phyloP scores from a whole-genome alignment of 352 stramenopile species.

The Pythium sp. region DNA sequence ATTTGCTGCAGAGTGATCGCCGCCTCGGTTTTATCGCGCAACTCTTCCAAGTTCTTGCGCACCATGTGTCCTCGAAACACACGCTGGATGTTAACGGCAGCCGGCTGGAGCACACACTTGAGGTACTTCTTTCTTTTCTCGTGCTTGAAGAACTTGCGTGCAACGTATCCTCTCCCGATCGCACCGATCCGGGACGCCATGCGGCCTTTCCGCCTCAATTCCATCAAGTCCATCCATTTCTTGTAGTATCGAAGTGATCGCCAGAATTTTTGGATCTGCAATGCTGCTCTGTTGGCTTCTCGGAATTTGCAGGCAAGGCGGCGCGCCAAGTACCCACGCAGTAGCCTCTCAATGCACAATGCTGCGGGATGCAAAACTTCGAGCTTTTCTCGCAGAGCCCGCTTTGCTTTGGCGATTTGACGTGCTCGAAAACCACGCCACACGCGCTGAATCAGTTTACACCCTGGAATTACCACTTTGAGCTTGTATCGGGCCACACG shows the following conservation, averaged over 20 bases:
- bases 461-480: slow-evolving; percentile 43
- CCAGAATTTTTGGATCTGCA: slow-evolving; percentile 54
- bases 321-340: slow-evolving; percentile 59
- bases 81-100: slow-evolving; percentile 52
- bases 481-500: slow-evolving; percentile 40
- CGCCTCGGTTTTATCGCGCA: slow-evolving; percentile 57
- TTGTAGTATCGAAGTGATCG: slow-evolving; percentile 36
- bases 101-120: slow-evolving; percentile 43
- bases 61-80: slow-evolving; percentile 68
- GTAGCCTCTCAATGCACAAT: slow-evolving; percentile 41
- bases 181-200: slow-evolving; percentile 67
- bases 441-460: slow-evolving; percentile 43
- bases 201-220: slow-evolving; percentile 35
- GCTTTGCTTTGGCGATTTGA: slow-evolving; percentile 27
- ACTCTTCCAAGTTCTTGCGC: slow-evolving; percentile 47
- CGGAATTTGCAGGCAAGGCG: slow-evolving; percentile 30
- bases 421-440: slow-evolving; percentile 51
- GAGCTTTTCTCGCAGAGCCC: slow-evolving; percentile 24
- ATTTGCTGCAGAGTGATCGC: slow-evolving; percentile 77
- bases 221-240: slow-evolving; percentile 57
- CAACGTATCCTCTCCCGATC: slow-evolving; percentile 55
- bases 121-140: slow-evolving; percentile 45
- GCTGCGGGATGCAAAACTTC: slow-evolving; percentile 49
- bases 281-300: slow-evolving; percentile 25
- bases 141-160: slow-evolving; percentile 49